Conservation (phyloP, 805 yeast genomes). For the Komagataella ulmi region DNA sequence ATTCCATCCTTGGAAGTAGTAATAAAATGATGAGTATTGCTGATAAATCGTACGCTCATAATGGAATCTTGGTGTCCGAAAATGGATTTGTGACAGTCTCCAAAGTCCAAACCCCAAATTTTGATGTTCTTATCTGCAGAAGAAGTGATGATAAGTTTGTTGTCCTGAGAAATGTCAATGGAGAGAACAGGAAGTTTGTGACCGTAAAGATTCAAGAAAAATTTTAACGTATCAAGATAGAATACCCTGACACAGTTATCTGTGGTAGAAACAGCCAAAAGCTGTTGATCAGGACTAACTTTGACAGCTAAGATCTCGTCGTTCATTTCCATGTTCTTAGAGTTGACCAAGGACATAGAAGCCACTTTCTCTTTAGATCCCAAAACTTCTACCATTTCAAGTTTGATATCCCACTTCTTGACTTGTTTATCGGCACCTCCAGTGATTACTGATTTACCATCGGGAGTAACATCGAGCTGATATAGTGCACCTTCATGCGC, state of each 20-base stretch:
- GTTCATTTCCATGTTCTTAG: constrained; percentile 68
- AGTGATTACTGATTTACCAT: constrained; percentile 75
- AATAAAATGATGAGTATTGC: constrained; percentile 80
- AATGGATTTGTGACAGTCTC: constrained; percentile 94
- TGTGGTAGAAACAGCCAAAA: constrained; percentile 69
- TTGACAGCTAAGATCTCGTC: constrained; percentile 78
- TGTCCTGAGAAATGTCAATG: constrained; percentile 81
- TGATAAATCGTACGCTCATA: constrained; percentile 75
- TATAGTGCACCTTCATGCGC: constrained; percentile 82
- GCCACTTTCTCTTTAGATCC: constrained; percentile 46
- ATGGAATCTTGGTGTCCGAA: constrained; percentile 96
- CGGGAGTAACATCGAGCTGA: constrained; percentile 78
- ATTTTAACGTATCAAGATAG: constrained; percentile 74
- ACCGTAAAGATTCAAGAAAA: constrained; percentile 83
- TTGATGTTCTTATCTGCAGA: constrained; percentile 96
- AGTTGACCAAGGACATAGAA: constrained; percentile 50
- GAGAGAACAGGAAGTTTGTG: constrained; percentile 93
- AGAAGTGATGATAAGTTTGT: constrained; percentile 78
- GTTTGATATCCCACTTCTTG: constrained; percentile 77
- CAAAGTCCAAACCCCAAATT: constrained; percentile 97
- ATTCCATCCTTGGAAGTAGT: constrained; percentile 82
- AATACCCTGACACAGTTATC: constrained; percentile 96
- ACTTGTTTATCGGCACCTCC: constrained; percentile 91
- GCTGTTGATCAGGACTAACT: constrained; percentile 68
- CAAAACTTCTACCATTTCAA: constrained; percentile 54